phyloP scores from a whole-genome alignment of 1,284 basidiomycete genomes.

The Gymnopus androsaceus region DNA sequence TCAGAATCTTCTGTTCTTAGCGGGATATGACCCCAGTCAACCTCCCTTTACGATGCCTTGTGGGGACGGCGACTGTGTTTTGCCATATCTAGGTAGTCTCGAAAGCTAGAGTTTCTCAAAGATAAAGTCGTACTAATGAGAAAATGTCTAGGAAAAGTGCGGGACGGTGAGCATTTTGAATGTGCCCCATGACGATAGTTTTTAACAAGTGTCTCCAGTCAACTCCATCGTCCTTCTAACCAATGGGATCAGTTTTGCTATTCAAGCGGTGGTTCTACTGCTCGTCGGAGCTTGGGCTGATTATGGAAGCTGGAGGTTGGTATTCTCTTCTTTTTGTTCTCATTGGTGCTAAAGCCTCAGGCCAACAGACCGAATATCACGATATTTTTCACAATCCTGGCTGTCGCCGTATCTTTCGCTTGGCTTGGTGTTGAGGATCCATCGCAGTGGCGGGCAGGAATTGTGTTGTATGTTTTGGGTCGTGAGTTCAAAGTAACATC shows the following conservation, averaged over 20 bases:
- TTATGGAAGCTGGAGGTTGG: constrained; percentile 72
- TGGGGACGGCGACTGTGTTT: constrained; percentile 56
- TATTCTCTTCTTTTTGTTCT: not conserved
- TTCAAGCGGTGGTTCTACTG: constrained; percentile 67
- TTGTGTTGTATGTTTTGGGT: constrained; percentile 76
- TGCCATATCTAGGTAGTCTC: constrained; percentile 71
- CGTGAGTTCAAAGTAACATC: constrained; percentile 42
- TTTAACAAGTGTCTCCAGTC: constrained; percentile 41
- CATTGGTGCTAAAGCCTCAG: constrained; percentile 17
- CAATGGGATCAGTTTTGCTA: constrained; percentile 74
- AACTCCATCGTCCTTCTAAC: constrained; percentile 78
- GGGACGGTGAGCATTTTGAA: constrained; percentile 51
- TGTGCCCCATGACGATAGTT: not conserved
- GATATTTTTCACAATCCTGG: constrained; percentile 72
- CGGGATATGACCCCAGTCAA: constrained; percentile 66
- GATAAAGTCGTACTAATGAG: no score
- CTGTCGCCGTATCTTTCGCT: constrained; percentile 70
- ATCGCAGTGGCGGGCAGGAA: constrained; percentile 68
- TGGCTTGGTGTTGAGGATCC: constrained; percentile 75
- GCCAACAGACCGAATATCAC: constrained; percentile 70
- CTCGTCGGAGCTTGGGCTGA: constrained; percentile 76
- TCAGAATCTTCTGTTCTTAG: constrained; percentile 72
- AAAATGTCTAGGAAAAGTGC: constrained; percentile 56
- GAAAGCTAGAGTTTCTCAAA: no score
- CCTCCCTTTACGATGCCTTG: constrained; percentile 57